Percentiles rank a stretch among this genome's conserved stretches.
These are phyloP conservation scores for Diaporthe caulivora DNA, from an alignment of 2,329 filamentous ascomycete genomes.

Conservation along the genomic window DNA sequence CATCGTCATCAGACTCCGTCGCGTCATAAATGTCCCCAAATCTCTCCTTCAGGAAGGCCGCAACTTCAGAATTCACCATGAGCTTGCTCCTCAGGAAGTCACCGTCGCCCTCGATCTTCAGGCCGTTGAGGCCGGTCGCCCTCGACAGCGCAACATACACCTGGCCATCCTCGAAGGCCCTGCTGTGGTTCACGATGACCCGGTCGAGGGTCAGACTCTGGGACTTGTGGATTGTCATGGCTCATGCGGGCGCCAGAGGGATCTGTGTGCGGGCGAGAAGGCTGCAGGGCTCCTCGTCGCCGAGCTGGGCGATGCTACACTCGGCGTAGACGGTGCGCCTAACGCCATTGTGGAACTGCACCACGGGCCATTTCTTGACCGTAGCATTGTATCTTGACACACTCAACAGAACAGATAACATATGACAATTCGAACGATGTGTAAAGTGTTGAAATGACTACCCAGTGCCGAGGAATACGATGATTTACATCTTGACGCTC, in stretches of 20 bases:
- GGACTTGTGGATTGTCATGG: slow-evolving; percentile 73
- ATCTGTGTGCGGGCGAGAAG: slow-evolving; percentile 70
- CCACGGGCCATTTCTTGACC: slow-evolving; percentile 60
- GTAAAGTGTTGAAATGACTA: too few relatives aligned
- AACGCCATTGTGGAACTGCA: slow-evolving; percentile 63
- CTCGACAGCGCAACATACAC: slow-evolving; percentile 73
- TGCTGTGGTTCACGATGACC: slow-evolving; percentile 65
- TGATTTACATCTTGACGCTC: too few relatives aligned
- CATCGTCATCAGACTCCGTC: neutral
- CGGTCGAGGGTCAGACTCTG: slow-evolving; percentile 73
- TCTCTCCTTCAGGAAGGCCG: slow-evolving; percentile 50
- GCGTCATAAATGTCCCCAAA: slow-evolving; percentile 46
- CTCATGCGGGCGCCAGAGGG: slow-evolving; percentile 71
- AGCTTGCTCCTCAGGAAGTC: slow-evolving; percentile 46
- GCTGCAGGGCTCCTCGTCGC: slow-evolving; percentile 58
- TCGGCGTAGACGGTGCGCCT: slow-evolving; percentile 62
- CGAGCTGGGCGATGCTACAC: slow-evolving; percentile 62
- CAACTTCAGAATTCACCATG: slow-evolving; percentile 51
- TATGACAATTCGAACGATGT: too few relatives aligned
- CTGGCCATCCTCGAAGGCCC: slow-evolving; percentile 68
- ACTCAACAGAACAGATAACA: too few relatives aligned
- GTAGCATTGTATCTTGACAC: too few relatives aligned
- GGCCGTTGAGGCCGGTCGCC: slow-evolving; percentile 63
- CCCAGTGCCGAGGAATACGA: too few relatives aligned
- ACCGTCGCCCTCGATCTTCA: slow-evolving; percentile 54